Evolutionary conservation across 2,329 filamentous ascomycete species (phyloP), one percentile per base, ranked within the genome.

Genomic region (Bipolaris bicolor): DNA sequence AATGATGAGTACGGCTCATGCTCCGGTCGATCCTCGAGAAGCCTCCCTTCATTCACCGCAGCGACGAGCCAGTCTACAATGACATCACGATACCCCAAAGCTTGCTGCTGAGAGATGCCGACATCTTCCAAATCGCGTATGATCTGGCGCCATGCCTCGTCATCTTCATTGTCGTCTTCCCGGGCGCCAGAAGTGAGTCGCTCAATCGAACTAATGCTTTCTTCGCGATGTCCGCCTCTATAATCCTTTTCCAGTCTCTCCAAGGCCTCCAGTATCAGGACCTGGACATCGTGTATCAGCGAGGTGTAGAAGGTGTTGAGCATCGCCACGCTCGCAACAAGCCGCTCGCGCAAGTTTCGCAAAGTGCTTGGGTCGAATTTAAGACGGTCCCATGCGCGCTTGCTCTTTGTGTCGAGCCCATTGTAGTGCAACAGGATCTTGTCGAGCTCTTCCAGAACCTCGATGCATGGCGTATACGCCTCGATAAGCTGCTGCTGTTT

Each of bases 81-180:
- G 46, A 73, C 60, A 16, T 69, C 59, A 7, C 66, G 66, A 41
- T 74, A 68, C 13, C 60, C 55, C 5, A 68, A 29, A 4, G 64
- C 69, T 41, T 68, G 60, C 43, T 66, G 60, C 16, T 62, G 48
- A 18, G 64, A 63, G 3, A 75, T 60, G 5, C 71, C 71, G 20
- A 72, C 67, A 41, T 74, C 72, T 45, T 72, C 67, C 1, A 75
- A 59, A 39, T 75, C 72, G 10, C 66, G 61, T 11, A 74, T 65
- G 13, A 75, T 69, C 49, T 73, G 68, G 7, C 50, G 54, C 72
- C 72, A 75, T 10, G 70, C 66, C 26, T 65, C 63, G 44, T 71
- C 66, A 4, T 63, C 63, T 6, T 60, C 62, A 7, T 61, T 60
- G 3, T 65, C 55, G 10, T 61, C 54, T n/a, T 60, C 26, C 15